Conservation (phyloP, 2,329 filamentous ascomycete genomes). For the Diaporthe sp. region DNA sequence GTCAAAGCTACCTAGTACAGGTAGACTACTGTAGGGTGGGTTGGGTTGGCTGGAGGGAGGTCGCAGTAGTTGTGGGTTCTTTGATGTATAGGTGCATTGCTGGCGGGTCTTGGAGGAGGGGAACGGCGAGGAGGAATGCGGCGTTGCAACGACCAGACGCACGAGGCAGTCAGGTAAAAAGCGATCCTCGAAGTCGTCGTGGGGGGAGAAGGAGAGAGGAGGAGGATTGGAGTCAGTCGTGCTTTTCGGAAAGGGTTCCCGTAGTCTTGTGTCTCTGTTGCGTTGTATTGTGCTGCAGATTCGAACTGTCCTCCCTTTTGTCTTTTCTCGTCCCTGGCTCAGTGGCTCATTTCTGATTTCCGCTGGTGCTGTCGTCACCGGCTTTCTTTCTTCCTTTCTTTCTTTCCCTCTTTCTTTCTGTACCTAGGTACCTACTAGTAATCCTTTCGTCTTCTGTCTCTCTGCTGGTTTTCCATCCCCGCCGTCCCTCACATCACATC, state of each 20-base stretch:
- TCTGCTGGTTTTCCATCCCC: neutral
- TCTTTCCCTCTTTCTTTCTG: neutral
- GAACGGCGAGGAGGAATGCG: conserved; percentile 8
- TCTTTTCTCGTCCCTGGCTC: neutral
- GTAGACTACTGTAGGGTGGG: neutral
- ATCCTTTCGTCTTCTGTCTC: neutral
- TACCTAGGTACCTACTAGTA: neutral
- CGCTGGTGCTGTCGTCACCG: neutral
- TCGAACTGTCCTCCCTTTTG: neutral
- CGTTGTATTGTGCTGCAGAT: neutral
- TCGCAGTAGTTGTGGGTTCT: conserved; percentile 13
- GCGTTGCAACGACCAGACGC: conserved; percentile 15
- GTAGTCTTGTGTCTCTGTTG: neutral
- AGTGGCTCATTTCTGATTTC: neutral
- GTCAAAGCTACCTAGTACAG: neutral
- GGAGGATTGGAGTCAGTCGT: neutral
- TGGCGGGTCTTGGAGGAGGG: conserved; percentile 20
- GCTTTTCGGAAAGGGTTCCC: neutral
- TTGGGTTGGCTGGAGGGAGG: neutral
- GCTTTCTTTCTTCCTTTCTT: neutral
- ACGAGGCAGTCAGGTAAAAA: neutral
- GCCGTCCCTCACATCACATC: neutral
- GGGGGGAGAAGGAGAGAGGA: neutral
- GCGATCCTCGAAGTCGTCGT: neutral
- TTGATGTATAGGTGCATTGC: conserved; percentile 1